Evolutionary conservation across 2,329 filamentous ascomycete species (phyloP).

Genomic region (Fusarium miscanthi): DNA sequence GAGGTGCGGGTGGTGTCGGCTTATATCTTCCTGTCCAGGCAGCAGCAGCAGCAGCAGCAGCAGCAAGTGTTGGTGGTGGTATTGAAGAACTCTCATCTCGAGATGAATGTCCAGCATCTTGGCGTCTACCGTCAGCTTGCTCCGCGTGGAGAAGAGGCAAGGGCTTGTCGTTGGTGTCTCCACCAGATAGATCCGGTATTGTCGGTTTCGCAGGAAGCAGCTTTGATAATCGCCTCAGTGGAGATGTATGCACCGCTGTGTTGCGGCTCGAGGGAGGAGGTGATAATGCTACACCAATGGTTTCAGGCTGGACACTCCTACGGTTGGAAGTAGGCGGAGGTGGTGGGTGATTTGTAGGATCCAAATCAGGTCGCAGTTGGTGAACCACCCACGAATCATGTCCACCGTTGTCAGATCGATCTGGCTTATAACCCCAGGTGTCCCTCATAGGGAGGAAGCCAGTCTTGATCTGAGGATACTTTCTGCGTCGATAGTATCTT

Average conservation of each 20-base stretch:
- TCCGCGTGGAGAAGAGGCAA: conserved; percentile 26
- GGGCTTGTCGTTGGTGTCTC: conserved; percentile 30
- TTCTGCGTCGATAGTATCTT: conserved; percentile 55
- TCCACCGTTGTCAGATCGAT: conserved; percentile 40
- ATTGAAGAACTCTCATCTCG: conserved; percentile 21
- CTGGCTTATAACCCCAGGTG: conserved; percentile 51
- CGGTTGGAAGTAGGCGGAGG: conserved; percentile 43
- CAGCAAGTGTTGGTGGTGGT: conserved; percentile 22
- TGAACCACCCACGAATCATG: conserved; percentile 45
- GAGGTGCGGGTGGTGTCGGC: conserved; percentile 38
- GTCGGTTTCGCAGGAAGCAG: conserved; percentile 60
- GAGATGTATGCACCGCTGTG: conserved; percentile 35
- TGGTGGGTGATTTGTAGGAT: conserved; percentile 34
- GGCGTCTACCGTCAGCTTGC: conserved; percentile 15
- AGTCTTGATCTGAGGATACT: conserved; percentile 51
- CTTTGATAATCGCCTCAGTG: conserved; percentile 53
- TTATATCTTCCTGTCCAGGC: conserved; percentile 30
- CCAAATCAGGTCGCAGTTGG: conserved; percentile 37
- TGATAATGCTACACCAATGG: conserved; percentile 60
- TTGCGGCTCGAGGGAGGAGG: conserved; percentile 40
- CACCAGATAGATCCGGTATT: conserved; percentile 48
- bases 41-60: conserved; percentile 2
- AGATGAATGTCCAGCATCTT: conserved; percentile 9
- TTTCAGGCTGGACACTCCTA: conserved; percentile 50
- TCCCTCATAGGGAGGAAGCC: conserved; percentile 54